Conservation (phyloP, 2,329 filamentous ascomycete genomes). For the Alternaria triticimaculans region DNA sequence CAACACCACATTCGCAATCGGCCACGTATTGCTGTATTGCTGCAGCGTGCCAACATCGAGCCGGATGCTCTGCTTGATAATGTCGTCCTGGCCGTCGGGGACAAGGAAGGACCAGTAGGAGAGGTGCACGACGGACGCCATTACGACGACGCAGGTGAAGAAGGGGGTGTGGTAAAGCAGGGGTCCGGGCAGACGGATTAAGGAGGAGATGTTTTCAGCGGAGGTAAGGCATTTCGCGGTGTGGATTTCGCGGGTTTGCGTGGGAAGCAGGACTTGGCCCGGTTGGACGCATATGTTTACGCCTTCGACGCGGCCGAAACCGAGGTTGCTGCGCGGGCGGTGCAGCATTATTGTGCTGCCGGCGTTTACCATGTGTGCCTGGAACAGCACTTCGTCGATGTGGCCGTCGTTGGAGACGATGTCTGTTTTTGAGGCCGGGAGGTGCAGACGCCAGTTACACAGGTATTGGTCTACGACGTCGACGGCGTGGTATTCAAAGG, state of each 20-base stretch:
- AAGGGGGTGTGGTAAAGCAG: conserved; percentile 70
- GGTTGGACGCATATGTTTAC: conserved; percentile 71
- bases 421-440: conserved; percentile 75
- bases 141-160: conserved; percentile 51
- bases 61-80: conserved; percentile 75
- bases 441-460: conserved; percentile 78
- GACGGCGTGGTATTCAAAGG: conserved; percentile 54
- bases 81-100: conserved; percentile 64
- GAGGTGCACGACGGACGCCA: conserved; percentile 53
- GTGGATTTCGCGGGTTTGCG: conserved; percentile 64
- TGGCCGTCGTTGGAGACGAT: conserved; percentile 69
- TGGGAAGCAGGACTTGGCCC: conserved; percentile 57
- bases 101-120: conserved; percentile 72
- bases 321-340: conserved; percentile 48
- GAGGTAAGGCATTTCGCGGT: conserved; percentile 82
- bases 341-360: conserved; percentile 55
- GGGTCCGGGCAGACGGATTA: conserved; percentile 75
- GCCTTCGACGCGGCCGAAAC: conserved; percentile 45
- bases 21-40: conserved; percentile 72
- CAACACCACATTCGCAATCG: conserved; percentile 71
- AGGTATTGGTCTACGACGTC: conserved; percentile 66
- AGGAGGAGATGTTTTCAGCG: conserved; percentile 76
- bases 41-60: conserved; percentile 80
- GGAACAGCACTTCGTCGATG: conserved; percentile 90
- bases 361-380: conserved; percentile 77